Base-by-base conservation (phyloP, 2,329 filamentous ascomycete genomes). In the Diaporthe ilicicola region DNA sequence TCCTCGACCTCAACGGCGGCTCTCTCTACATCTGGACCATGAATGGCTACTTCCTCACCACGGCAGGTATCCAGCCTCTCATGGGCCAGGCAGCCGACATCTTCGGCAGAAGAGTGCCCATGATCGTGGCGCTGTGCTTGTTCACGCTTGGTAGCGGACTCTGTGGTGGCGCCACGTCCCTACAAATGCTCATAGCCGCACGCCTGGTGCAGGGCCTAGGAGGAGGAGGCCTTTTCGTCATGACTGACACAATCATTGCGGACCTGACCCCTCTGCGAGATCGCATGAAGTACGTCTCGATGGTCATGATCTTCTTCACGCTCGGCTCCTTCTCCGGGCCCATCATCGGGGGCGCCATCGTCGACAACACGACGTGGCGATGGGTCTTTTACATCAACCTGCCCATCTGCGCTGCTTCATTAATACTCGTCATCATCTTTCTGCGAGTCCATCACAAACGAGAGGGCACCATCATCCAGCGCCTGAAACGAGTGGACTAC, bases 131-230 rank as follows among this genome's bases (percentile, higher is more conserved):
- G 1, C 79, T 85, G 4, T 76, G 75, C 19, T 72, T 87, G 1
- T 87, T 87, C 72, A 78, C 78, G 1, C 70, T 86, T 3, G 85
- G 85, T 0, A 85, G 83, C 70, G 82, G 78, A 0, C 77, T 88
- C 7, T 79, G 76, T 37, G 85, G 83, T 0, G 80, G 78, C 1
- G 81, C 84, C 0, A 77, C 74, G 0, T 80, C 72, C 9, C 79
- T 77, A 1, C 73, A 72, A 0, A 79, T 83, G 69, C 75, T 88
- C 10, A 84, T 89, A 13, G 78, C 79, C 17, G 76, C 73, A 10
- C 70, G 65, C 10, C 24, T 12, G 5, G 42, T 87, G 2, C 84
- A 87, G 68, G 86, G 86, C 1, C 15, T 53, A 4, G 62, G 62
- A 1, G 46, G 62, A 13, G 62, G 44, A 17, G 62, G 62, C 2